A percentile compares a stretch with the other conserved stretches of the same genome.
These are phyloP conservation scores for Puya raimondii DNA, from an alignment of 176 grass and related monocot genomes.

Conservation along the genomic window DNA sequence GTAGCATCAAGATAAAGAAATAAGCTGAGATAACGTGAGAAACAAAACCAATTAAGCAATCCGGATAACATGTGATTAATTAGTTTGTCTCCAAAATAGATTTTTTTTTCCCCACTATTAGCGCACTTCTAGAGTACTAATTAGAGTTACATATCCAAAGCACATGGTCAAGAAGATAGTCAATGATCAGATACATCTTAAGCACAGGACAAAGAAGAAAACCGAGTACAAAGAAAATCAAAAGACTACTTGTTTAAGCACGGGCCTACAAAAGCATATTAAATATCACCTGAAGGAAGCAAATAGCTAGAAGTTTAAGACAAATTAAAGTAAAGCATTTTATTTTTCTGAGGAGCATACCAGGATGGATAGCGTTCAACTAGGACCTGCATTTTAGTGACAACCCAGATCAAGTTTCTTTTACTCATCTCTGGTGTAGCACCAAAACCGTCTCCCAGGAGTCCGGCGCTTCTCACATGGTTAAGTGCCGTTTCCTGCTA, in stretches of 20 bases:
- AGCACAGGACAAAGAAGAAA: background rate
- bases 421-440: constrained; percentile 96
- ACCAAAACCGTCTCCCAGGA: constrained; percentile 89
- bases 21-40: too few species aligned
- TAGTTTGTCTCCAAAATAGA: too few species aligned
- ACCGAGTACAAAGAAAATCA: background rate
- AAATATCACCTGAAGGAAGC: background rate
- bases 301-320: background rate
- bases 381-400: constrained; percentile 84
- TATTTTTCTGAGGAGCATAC: constrained; percentile 31
- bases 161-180: background rate
- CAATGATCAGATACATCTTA: background rate
- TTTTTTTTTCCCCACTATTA: too few species aligned
- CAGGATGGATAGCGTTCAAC: constrained; percentile 84
- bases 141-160: background rate
- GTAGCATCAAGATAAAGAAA: too few species aligned
- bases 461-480: constrained; percentile 74
- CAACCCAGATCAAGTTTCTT: constrained; percentile 93
- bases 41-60: too few species aligned
- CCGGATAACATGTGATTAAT: too few species aligned
- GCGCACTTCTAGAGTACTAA: background rate
- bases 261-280: background rate
- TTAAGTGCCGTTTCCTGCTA: constrained; percentile 58
- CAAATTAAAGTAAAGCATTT: constrained; percentile 1
- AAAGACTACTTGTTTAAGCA: background rate